Percentiles rank a stretch among this genome's conserved stretches.
These are phyloP conservation scores for Ormosia emarginata DNA, from an alignment of 306 rosid species.

Conservation along the genomic window DNA sequence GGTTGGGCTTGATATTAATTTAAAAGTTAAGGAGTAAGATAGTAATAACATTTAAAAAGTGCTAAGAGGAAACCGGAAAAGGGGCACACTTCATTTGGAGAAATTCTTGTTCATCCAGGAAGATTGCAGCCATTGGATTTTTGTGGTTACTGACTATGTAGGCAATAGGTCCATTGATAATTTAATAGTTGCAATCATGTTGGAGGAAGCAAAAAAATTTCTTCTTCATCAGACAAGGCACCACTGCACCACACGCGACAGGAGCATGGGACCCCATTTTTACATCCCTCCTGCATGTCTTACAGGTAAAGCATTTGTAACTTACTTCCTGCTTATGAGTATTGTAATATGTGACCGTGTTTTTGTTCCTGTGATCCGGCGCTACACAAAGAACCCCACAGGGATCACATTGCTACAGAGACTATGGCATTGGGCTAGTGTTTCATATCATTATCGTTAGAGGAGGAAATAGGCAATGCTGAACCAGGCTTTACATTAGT, in stretches of 20 bases:
- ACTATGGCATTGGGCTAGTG: conserved; percentile 50
- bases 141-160: too few relatives aligned
- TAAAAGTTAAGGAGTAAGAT: too few relatives aligned
- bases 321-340: conserved; percentile 62
- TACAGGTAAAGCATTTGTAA: conserved; percentile 37
- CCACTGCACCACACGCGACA: conserved; percentile 46
- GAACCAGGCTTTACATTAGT: neutral
- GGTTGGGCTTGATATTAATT: neutral
- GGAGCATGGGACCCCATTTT: conserved; percentile 58
- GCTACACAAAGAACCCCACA: conserved; percentile 63
- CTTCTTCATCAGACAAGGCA: conserved; percentile 53
- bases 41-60: too few relatives aligned
- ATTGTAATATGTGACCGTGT: conserved; percentile 51
- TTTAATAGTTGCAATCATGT: too few relatives aligned
- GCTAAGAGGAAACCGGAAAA: too few relatives aligned
- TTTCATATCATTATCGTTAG: conserved; percentile 27
- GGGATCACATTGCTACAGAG: conserved; percentile 81
- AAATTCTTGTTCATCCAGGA: too few relatives aligned
- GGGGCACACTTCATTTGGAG: too few relatives aligned
- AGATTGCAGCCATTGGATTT: too few relatives aligned
- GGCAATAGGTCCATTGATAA: too few relatives aligned
- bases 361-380: conserved; percentile 42
- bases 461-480: neutral
- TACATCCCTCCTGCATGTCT: conserved; percentile 66
- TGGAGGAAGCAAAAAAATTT: too few relatives aligned